phyloP scores from a whole-genome alignment of 495 filamentous ascomycete species.

The Annulohypoxylon nitens region DNA sequence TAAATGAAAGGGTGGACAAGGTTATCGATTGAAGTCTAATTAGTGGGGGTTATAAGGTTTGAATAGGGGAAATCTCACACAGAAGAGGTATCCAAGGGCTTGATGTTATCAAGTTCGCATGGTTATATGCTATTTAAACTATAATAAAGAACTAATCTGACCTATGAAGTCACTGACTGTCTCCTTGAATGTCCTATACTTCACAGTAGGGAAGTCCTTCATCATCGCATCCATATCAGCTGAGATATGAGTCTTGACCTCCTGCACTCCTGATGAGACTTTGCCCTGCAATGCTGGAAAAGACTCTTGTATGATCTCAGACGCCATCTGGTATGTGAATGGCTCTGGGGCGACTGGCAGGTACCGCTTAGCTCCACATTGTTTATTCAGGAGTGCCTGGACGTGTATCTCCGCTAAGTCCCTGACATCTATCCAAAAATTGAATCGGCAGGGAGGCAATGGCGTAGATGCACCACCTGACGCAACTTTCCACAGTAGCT shows the following conservation, averaged over 20 bases:
- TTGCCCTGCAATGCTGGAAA: neutral
- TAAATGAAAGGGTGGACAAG: too few relatives aligned
- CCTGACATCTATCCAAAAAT: conserved; percentile 22
- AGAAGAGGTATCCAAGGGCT: too few relatives aligned
- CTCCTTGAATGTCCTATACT: conserved; percentile 2
- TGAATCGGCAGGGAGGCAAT: conserved; percentile 6
- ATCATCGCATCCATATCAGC: neutral
- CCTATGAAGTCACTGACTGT: neutral
- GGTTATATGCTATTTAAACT: neutral
- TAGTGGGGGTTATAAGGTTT: too few relatives aligned
- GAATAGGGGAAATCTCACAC: too few relatives aligned
- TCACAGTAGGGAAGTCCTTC: neutral
- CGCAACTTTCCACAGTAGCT: conserved; percentile 1
- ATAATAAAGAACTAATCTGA: conserved; percentile 1
- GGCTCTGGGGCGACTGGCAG: neutral
- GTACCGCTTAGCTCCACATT: neutral
- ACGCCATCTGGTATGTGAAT: conserved; percentile 3
- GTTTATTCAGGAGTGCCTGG: neutral
- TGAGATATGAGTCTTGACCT: neutral
- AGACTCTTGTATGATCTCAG: neutral
- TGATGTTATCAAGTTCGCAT: neutral
- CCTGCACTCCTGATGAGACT: neutral
- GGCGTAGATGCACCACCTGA: neutral
- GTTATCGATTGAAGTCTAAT: too few relatives aligned
- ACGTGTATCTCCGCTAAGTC: conserved; percentile 15